Evolutionary conservation across 345 rosid genomes (phyloP).

Genomic region (Capsella bursapastoris): DNA sequence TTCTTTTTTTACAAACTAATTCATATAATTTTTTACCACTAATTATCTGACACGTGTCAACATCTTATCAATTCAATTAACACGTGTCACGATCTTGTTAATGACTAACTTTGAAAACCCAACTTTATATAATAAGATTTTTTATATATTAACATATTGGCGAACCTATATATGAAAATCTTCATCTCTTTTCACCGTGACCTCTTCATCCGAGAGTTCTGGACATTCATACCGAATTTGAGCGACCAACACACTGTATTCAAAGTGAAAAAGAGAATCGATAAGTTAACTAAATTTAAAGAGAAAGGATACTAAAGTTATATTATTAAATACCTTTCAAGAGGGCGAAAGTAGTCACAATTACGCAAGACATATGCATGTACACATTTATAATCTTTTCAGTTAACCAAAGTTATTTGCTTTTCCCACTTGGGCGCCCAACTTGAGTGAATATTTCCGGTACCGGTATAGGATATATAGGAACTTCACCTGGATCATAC

Average conservation of each 20-base stretch:
- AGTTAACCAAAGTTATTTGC: not conserved
- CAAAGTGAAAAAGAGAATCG: no score
- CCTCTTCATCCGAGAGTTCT: not conserved
- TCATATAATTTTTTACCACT: no score
- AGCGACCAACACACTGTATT: not conserved
- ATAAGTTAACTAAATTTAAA: no score
- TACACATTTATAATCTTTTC: not conserved
- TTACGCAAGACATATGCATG: not conserved
- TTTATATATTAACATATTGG: not conserved
- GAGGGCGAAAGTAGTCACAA: not conserved
- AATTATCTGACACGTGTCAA: no score
- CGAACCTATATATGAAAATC: not conserved
- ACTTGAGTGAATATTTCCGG: no score
- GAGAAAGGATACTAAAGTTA: no score
- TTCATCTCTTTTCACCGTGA: not conserved
- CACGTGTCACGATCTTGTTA: no score
- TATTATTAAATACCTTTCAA: not conserved
- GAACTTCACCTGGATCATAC: not conserved
- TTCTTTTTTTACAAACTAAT: no score
- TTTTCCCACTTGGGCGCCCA: no score
- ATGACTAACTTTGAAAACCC: no score
- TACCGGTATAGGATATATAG: not conserved
- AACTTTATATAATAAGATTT: no score
- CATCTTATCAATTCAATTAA: no score
- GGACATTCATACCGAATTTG: not conserved